A percentile compares a stretch with the other conserved stretches of the same genome.
Conservation (phyloP, 305 asterid species). For the Fraxinus nigra region DNA sequence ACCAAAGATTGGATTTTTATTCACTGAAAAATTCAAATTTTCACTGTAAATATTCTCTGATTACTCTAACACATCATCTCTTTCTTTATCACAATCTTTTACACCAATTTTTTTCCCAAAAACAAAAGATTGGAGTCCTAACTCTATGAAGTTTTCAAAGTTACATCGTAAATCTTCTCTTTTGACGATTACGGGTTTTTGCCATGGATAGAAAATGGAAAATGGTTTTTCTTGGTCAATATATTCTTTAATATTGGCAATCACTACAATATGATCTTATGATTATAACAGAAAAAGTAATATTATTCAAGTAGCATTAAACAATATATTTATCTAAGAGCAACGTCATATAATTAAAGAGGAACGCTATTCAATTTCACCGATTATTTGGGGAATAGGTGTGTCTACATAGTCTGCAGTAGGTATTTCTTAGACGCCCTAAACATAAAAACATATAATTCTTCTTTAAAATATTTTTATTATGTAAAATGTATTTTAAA, state of each 20-base stretch:
- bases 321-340: neutral
- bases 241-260: neutral
- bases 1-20: constrained; percentile 2
- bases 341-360: too few species aligned
- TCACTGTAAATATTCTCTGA: constrained; percentile 17
- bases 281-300: neutral
- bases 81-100: constrained; percentile 8
- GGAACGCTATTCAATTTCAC: neutral
- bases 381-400: neutral
- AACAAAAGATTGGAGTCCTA: constrained; percentile 8
- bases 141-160: constrained; percentile 2
- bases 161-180: neutral
- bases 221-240: neutral
- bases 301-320: neutral
- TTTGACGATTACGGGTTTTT: constrained; percentile 20
- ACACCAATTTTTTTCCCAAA: neutral
- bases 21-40: constrained; percentile 16
- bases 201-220: neutral
- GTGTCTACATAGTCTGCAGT: neutral
- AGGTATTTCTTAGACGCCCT: too few species aligned
- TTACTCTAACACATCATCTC: constrained; percentile 50
- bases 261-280: neutral
- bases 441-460: too few species aligned
- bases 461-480: neutral
- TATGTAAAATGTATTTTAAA: too few species aligned